Evolutionary conservation across 768 basidiomycete genomes (phyloP), one percentile per base, ranked within the genome.

Genomic region (Boletus reticulatus): DNA sequence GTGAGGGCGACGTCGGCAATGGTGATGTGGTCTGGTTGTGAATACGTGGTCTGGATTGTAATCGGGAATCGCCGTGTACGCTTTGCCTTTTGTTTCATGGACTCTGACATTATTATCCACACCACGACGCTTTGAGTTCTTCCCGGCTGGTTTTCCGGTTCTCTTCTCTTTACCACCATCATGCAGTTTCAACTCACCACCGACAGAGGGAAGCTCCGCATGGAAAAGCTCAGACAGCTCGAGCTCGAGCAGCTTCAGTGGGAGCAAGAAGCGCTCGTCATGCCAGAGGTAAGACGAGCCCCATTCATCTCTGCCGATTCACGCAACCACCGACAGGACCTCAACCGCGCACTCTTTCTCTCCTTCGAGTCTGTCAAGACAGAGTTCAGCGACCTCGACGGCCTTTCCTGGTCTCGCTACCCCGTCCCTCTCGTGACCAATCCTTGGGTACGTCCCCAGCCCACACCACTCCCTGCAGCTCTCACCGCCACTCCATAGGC

Each of bases 301-400:
- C 16, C n/a, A 7, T 16, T 24, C 19, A 12, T 14, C 0, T 9
- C 20, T 16, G 6, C 38, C n/a, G 27, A 41, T 53, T 66, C 58
- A 65, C 56, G 12, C 56, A 55, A 54, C 57, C 41, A 17, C 6
- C 36, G 0, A 53, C 48, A 75, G 75, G 70, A 65, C 36, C 66
- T 67, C 52, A 53, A 72, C 51, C 67, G 70, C 8, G 60, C 67
- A 5, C 59, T 76, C 27, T 19, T 66, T 20, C 62, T 67, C 48
- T 78, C 83, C 1, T 85, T 85, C 60, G 72, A 65, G 20, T 75
- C 75, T 6, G 84, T 85, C 34, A 85, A 85, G 57, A 78, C 79
- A 9, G 84, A 85, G 58, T 85, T 84, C 62, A 74, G 76, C 52
- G 84, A 85, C 66, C 75, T 85, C 16, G 84, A 85, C 52, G 84